phyloP scores from a whole-genome alignment of 345 rosid genomes.

The Turritis glabra region DNA sequence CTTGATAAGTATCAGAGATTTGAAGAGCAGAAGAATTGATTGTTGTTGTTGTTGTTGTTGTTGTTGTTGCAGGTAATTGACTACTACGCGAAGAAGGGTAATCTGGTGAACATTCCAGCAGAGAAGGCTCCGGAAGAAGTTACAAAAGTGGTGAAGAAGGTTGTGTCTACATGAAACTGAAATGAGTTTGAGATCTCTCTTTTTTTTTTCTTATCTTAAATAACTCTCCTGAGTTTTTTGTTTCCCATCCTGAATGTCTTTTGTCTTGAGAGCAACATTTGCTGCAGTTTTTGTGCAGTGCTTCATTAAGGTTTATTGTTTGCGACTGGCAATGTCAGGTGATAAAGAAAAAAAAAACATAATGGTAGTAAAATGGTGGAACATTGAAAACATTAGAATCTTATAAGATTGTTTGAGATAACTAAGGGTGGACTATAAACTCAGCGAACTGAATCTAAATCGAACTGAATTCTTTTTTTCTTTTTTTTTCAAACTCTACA shows the following conservation, averaged over 20 bases:
- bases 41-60: background rate
- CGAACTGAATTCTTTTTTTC: too few species aligned
- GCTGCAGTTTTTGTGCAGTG: constrained; percentile 33
- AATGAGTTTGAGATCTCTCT: constrained; percentile 13
- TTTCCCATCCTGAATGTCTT: constrained; percentile 4
- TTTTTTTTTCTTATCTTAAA: background rate
- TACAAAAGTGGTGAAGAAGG: constrained; percentile 71
- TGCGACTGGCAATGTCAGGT: background rate
- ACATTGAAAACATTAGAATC: background rate
- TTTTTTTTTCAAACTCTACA: too few species aligned
- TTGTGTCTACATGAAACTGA: constrained; percentile 46
- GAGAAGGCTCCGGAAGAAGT: constrained; percentile 84
- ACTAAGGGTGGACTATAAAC: too few species aligned
- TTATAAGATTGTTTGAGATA: too few species aligned
- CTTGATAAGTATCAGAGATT: background rate
- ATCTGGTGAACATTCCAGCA: constrained; percentile 70
- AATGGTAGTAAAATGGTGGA: background rate
- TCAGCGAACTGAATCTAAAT: too few species aligned
- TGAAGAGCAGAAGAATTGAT: background rate
- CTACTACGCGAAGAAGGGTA: constrained; percentile 72
- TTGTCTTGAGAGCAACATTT: constrained; percentile 20
- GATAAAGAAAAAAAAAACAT: background rate
- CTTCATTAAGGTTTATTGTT: constrained; percentile 11
- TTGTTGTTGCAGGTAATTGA: constrained; percentile 62
- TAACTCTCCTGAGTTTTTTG: constrained; percentile 13